phyloP scores from a whole-genome alignment of 805 yeast genomes.

The Hemisphaericaspora nanyangensis region DNA sequence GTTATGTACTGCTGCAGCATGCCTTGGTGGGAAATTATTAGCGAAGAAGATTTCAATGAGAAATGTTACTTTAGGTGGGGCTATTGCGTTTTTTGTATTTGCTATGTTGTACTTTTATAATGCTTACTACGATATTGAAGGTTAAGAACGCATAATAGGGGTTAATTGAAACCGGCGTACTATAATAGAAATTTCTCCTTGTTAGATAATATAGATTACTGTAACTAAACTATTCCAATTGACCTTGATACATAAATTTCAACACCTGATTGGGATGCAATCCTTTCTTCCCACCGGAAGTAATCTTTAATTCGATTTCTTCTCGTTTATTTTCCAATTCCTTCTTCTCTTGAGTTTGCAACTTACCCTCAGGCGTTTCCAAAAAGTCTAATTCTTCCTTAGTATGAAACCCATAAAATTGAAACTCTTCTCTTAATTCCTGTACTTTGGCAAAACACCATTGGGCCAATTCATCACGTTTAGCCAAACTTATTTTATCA shows the following conservation, averaged over 20 bases:
- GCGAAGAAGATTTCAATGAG: constrained; percentile 90
- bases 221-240: no score
- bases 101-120: constrained; percentile 76
- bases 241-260: constrained; percentile 39
- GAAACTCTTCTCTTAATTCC: constrained; percentile 50
- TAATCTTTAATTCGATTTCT: constrained; percentile 22
- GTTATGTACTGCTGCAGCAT: constrained; percentile 85
- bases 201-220: no score
- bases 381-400: constrained; percentile 40
- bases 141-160: neutral
- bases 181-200: no score
- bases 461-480: constrained; percentile 63
- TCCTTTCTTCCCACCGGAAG: constrained; percentile 23
- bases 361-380: constrained; percentile 30
- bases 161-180: no score
- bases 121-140: constrained; percentile 39
- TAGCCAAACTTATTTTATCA: constrained; percentile 14
- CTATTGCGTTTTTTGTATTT: constrained; percentile 79
- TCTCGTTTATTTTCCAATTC: constrained; percentile 19
- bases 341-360: constrained; percentile 21
- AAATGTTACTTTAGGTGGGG: constrained; percentile 88
- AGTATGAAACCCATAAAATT: constrained; percentile 60
- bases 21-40: constrained; percentile 83
- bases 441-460: constrained; percentile 63
- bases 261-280: constrained; percentile 33